Evolutionary conservation across 2,329 filamentous ascomycete genomes (phyloP).

Genomic region (Bisporella sp.): DNA sequence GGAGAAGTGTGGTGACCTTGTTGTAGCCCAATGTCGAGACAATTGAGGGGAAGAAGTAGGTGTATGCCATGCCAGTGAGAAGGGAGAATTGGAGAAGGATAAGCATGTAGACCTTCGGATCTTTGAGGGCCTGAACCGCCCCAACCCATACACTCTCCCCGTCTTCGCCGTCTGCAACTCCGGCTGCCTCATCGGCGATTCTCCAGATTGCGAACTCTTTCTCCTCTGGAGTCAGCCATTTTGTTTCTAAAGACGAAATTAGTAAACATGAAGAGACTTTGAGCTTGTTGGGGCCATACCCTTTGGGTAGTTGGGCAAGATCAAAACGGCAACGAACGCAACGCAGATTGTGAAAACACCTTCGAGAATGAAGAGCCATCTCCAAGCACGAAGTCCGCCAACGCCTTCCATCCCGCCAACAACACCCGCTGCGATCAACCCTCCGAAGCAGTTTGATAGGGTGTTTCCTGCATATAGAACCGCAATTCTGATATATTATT

Average conservation of each 20-base stretch:
- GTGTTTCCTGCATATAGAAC: slow-evolving; percentile 40
- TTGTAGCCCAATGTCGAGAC: slow-evolving; percentile 13
- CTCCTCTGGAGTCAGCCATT: too few species aligned
- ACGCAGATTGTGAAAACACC: slow-evolving; percentile 29
- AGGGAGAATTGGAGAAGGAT: not conserved
- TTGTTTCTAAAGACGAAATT: too few species aligned
- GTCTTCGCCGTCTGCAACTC: too few species aligned
- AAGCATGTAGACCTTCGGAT: slow-evolving; percentile 15
- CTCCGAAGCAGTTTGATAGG: slow-evolving; percentile 36
- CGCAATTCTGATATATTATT: slow-evolving; percentile 28
- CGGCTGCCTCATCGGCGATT: too few species aligned
- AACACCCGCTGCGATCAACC: slow-evolving; percentile 48
- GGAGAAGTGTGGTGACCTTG: slow-evolving; percentile 11
- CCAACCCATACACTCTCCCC: too few species aligned
- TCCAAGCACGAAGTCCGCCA: slow-evolving; percentile 8
- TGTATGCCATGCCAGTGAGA: slow-evolving; percentile 12
- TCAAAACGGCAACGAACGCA: slow-evolving; percentile 20
- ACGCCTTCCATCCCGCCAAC: slow-evolving; percentile 28
- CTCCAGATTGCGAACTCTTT: too few species aligned
- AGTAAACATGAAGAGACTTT: too few species aligned
- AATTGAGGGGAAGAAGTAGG: slow-evolving; percentile 26
- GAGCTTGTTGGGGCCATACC: not conserved
- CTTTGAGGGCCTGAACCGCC: not conserved
- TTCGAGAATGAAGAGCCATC: slow-evolving; percentile 36
- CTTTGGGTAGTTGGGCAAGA: slow-evolving; percentile 32